Evolutionary conservation across 306 rosid genomes (phyloP).

Genomic region (Gastrolobium bilobum): DNA sequence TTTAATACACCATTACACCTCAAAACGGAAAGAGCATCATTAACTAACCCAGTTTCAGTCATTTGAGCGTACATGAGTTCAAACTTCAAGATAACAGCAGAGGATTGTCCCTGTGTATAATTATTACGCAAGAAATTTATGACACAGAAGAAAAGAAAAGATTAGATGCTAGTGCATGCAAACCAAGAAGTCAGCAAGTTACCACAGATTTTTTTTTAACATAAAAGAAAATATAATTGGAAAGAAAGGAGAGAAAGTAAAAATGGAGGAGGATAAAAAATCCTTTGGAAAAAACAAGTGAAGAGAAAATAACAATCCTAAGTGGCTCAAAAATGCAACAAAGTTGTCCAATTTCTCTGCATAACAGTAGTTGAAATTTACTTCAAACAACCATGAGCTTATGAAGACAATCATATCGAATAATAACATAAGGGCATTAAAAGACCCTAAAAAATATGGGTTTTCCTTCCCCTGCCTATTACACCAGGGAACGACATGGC

Average conservation of each 20-base stretch:
- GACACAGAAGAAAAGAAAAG: not conserved
- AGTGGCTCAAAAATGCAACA: slow-evolving; percentile 16
- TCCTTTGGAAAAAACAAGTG: not conserved
- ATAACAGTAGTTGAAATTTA: not conserved
- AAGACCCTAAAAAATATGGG: slow-evolving; percentile 2
- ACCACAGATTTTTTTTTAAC: not conserved
- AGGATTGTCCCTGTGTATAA: slow-evolving; percentile 70
- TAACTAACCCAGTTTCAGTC: slow-evolving; percentile 70
- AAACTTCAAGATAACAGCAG: slow-evolving; percentile 87
- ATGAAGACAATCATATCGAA: not conserved
- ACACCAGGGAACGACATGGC: not conserved
- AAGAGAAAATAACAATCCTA: slow-evolving; percentile 19
- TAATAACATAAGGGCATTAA: not conserved
- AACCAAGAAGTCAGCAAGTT: slow-evolving; percentile 35
- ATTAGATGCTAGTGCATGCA: slow-evolving; percentile 17
- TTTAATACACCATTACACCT: slow-evolving; percentile 29
- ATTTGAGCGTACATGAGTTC: slow-evolving; percentile 86
- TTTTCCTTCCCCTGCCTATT: slow-evolving; percentile 22
- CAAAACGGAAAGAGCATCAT: slow-evolving; percentile 25
- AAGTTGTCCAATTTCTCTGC: slow-evolving; percentile 14
- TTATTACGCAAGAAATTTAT: slow-evolving; percentile 37
- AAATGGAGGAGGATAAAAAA: slow-evolving; percentile 17
- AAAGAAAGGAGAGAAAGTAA: not conserved
- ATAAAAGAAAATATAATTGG: not conserved
- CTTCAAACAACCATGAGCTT: not conserved